Evolutionary conservation across 2,329 filamentous ascomycete genomes (phyloP).

Genomic region (Fusarium napiforme): DNA sequence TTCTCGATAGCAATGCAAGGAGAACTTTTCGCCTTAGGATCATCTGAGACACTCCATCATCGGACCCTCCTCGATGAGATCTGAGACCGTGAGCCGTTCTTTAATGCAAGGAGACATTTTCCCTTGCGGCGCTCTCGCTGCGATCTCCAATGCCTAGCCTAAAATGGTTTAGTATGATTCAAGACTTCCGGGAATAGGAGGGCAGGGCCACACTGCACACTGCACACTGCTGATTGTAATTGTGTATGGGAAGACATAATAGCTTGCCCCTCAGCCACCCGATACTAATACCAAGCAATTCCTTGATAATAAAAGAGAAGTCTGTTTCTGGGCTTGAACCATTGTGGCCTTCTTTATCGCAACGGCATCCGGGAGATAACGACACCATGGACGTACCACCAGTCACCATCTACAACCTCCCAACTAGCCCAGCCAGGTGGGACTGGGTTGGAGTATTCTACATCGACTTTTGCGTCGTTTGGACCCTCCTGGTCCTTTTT

Average conservation of each 20-base stretch:
- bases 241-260: neutral
- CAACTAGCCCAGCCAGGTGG: neutral
- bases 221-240: neutral
- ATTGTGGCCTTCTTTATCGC: neutral
- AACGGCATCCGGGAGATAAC: neutral
- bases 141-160: neutral
- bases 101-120: neutral
- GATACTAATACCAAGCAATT: neutral
- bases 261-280: neutral
- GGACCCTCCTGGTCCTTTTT: neutral
- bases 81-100: neutral
- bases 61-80: neutral
- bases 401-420: neutral
- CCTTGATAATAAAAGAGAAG: neutral
- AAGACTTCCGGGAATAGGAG: too few relatives aligned
- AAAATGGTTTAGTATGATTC: neutral
- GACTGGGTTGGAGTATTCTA: neutral
- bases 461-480: neutral
- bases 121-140: neutral
- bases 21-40: neutral
- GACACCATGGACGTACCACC: neutral
- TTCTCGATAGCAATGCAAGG: neutral
- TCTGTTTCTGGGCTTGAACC: accelerated
- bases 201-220: too few relatives aligned
- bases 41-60: neutral